These are phyloP conservation scores for Epichloe brachyelytri DNA, from an alignment of 2,329 filamentous ascomycete species.

Conservation along the genomic window DNA sequence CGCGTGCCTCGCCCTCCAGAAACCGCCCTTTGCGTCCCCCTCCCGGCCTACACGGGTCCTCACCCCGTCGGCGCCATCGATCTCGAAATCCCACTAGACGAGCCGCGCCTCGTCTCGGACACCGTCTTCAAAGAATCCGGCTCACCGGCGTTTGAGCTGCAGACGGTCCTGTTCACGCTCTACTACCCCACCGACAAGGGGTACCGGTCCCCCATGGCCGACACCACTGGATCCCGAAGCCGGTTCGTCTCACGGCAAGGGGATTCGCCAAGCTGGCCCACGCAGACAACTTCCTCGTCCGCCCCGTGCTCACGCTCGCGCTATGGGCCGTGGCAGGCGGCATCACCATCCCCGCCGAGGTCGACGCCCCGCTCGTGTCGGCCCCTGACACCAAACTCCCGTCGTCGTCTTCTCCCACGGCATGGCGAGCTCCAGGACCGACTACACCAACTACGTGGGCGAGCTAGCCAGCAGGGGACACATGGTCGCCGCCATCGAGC, in stretches of 20 bases:
- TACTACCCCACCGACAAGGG: conserved; percentile 29
- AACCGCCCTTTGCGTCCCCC: conserved; percentile 30
- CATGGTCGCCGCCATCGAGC: conserved; percentile 36
- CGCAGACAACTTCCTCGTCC: conserved; percentile 28
- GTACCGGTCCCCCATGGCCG: conserved; percentile 11
- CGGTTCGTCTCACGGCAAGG: conserved; percentile 29
- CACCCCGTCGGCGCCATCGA: conserved; percentile 34
- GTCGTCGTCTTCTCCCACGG: conserved; percentile 40
- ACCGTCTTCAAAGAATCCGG: conserved; percentile 21
- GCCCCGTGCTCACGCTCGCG: conserved; percentile 29
- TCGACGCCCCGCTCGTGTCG: conserved; percentile 29
- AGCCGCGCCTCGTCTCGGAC: conserved; percentile 18
- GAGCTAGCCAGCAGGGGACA: conserved; percentile 36
- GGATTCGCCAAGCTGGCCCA: conserved; percentile 34
- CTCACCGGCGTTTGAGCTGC: conserved; percentile 29
- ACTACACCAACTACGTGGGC: conserved; percentile 38
- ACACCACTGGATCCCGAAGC: conserved; percentile 33
- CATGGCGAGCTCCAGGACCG: conserved; percentile 34
- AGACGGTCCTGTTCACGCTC: conserved; percentile 35
- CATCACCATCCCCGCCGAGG: conserved; percentile 33
- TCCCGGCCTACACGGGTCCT: conserved; percentile 31
- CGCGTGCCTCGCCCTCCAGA: conserved; percentile 25
- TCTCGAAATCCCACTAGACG: conserved; percentile 29
- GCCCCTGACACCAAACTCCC: conserved; percentile 16
- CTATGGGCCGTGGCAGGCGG: conserved; percentile 29